A percentile compares a stretch with the other conserved stretches of the same genome.
phyloP scores from a whole-genome alignment of 176 grass and related monocot species.

The Urochloa ruziziensis region DNA sequence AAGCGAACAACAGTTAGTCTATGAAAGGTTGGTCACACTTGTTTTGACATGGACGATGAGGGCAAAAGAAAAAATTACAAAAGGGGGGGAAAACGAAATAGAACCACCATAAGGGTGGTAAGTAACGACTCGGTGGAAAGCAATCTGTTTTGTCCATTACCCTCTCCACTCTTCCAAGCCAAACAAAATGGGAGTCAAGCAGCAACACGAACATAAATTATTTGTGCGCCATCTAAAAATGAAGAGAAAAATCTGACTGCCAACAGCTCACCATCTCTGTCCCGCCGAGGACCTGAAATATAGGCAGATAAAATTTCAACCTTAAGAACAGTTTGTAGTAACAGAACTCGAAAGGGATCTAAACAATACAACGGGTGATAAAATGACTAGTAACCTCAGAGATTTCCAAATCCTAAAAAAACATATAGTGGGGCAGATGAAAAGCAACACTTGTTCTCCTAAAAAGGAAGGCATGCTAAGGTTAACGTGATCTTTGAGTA shows the following conservation, averaged over 20 bases:
- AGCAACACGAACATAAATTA: slow-evolving; percentile 39
- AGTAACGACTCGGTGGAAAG: slow-evolving; percentile 34
- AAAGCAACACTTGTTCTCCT: not conserved
- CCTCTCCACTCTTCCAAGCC: slow-evolving; percentile 40
- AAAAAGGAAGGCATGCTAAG: not conserved
- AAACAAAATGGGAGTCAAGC: slow-evolving; percentile 49
- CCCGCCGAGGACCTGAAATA: slow-evolving; percentile 34
- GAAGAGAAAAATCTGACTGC: not conserved
- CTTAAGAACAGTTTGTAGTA: not conserved
- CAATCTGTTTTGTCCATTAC: slow-evolving; percentile 12
- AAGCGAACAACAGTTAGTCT: slow-evolving; percentile 19
- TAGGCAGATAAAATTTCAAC: not conserved
- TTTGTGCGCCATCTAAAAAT: slow-evolving; percentile 31
- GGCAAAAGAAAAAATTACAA: not conserved
- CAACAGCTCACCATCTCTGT: slow-evolving; percentile 43
- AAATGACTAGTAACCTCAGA: not conserved
- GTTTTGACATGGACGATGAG: slow-evolving; percentile 66
- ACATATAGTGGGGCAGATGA: not conserved
- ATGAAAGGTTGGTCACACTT: slow-evolving; percentile 27
- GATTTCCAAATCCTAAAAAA: not conserved
- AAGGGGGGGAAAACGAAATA: not conserved
- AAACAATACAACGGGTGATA: not conserved
- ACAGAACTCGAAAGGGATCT: not conserved
- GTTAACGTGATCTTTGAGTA: not conserved
- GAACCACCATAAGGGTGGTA: slow-evolving; percentile 31